Evolutionary conservation across 2,329 filamentous ascomycete genomes (phyloP).

Genomic region (Stagonosporopsis cucurbitacearum): DNA sequence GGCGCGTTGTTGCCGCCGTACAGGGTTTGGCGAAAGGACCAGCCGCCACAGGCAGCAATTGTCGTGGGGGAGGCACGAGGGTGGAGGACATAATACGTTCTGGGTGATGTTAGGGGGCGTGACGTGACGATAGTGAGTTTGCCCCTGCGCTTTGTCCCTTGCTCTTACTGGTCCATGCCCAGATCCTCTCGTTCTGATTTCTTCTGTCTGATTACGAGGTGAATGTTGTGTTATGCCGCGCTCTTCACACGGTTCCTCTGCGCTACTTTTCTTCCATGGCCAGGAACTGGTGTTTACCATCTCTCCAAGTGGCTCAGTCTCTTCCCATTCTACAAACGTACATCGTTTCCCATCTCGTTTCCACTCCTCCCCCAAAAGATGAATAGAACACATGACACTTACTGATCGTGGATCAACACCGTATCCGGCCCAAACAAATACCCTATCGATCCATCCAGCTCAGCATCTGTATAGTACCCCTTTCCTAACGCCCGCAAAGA

Average conservation of each 20-base stretch:
- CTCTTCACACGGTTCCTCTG: background rate
- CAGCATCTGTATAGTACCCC: constrained; percentile 39
- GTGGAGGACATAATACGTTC: constrained; percentile 46
- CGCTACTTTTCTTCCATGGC: background rate
- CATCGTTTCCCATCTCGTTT: background rate
- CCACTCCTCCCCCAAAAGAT: background rate
- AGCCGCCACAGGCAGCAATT: constrained; percentile 46
- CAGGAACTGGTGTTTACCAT: no score
- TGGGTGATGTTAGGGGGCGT: constrained; percentile 1
- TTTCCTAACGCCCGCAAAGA: constrained; percentile 39
- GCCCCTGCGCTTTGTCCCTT: background rate
- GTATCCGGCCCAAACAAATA: constrained; percentile 47
- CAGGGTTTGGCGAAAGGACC: constrained; percentile 45
- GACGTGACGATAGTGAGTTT: background rate
- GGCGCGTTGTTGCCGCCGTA: constrained; percentile 45
- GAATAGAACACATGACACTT: background rate
- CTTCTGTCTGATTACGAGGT: no score
- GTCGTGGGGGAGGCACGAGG: constrained; percentile 24
- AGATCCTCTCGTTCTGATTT: no score
- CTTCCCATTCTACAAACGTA: no score
- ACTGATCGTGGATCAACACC: constrained; percentile 41
- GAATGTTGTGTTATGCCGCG: no score
- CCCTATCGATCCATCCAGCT: constrained; percentile 47
- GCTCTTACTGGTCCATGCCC: background rate
- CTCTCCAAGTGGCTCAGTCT: no score